Evolutionary conservation across 192 early-diverging fungal genomes (phyloP).

Genomic region (Spizellomyces sp.): DNA sequence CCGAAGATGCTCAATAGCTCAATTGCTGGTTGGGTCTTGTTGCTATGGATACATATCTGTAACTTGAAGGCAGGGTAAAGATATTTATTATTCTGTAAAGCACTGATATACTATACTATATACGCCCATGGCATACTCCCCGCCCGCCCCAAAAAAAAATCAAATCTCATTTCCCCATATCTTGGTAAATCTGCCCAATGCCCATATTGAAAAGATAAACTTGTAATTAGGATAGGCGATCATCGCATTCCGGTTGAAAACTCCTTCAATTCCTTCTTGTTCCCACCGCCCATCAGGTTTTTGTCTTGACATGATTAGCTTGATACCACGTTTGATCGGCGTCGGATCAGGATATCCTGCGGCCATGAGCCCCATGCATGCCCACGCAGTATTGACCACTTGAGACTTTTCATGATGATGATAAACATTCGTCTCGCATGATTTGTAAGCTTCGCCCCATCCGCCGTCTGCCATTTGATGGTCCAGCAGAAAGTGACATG

Average conservation of each 20-base stretch:
- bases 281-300: constrained; percentile 91
- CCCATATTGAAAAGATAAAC: constrained; percentile 91
- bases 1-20: too few relatives aligned
- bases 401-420: constrained; percentile 73
- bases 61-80: too few relatives aligned
- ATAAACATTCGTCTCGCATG: constrained; percentile 72
- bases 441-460: constrained; percentile 96
- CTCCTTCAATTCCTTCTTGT: constrained; percentile 97
- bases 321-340: constrained; percentile 56
- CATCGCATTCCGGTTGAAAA: constrained; percentile 85
- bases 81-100: too few relatives aligned
- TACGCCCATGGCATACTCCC: too few relatives aligned
- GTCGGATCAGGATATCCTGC: constrained; percentile 80
- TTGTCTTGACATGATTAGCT: constrained; percentile 84
- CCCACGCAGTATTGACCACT: constrained; percentile 91
- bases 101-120: too few relatives aligned
- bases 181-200: constrained; percentile 80
- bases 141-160: too few relatives aligned
- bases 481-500: constrained; percentile 88
- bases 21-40: too few relatives aligned
- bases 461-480: constrained; percentile 92
- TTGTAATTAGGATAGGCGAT: constrained; percentile 93
- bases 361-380: constrained; percentile 84
- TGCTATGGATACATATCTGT: too few relatives aligned
- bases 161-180: background rate